Evolutionary conservation across 768 basidiomycete genomes (phyloP).

Genomic region (Suillus placidus): DNA sequence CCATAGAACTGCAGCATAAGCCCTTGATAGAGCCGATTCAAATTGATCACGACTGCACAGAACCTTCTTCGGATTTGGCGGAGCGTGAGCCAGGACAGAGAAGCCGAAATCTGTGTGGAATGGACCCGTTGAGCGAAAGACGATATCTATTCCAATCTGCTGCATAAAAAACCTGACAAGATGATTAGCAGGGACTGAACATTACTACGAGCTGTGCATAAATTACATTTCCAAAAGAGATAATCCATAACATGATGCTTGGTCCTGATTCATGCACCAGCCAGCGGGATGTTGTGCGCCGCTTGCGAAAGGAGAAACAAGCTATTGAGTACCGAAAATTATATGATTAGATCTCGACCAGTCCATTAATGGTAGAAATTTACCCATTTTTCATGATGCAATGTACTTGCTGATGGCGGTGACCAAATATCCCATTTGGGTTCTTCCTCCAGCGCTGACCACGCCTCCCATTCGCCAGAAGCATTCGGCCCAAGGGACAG

Average conservation of each 20-base stretch:
- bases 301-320: background rate
- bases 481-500: background rate
- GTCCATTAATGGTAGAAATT: background rate
- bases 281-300: background rate
- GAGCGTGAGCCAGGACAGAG: background rate
- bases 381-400: constrained; percentile 8
- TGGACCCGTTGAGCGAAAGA: too few relatives aligned
- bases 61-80: background rate
- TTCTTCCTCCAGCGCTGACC: background rate
- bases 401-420: background rate
- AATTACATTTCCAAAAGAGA: constrained; percentile 1
- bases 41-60: background rate
- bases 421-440: constrained; percentile 16
- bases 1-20: constrained; percentile 16
- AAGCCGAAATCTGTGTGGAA: background rate
- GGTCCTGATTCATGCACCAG: constrained; percentile 2
- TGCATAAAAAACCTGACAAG: constrained; percentile 4
- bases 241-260: background rate
- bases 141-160: background rate
- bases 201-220: background rate
- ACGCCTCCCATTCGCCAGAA: background rate
- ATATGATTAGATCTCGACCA: background rate
- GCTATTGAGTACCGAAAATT: background rate
- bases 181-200: background rate
- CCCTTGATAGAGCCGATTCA: constrained; percentile 7